Base-by-base conservation (phyloP, 768 basidiomycete genomes). In the Lanmaoa pseudosensibilis region DNA sequence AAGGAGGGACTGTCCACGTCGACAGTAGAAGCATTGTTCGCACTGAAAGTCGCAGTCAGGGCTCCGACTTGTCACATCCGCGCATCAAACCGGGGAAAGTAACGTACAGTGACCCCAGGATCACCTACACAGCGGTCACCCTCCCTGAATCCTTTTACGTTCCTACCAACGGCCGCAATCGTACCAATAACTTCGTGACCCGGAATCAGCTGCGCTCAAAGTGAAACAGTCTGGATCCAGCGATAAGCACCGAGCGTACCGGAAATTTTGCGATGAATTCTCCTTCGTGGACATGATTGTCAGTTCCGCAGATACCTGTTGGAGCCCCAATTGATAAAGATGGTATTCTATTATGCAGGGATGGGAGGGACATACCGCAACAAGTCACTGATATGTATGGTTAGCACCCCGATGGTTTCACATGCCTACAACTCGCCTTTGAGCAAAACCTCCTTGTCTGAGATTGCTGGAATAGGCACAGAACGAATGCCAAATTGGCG, bases 71-170 rank as follows among this genome's bases (percentile, higher is more conserved):
- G 19, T 18, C 4, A 16, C 45, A n/a, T n/a, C n/a, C 21, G 38
- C 37, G 5, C 19, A 27, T 23, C 25, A 50, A 37, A 46, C 32
- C 11, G 33, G 30, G 18, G 43, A 37, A 65, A 52, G 59, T 55
- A 45, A 70, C 84, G 63, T 58, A 87, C 87, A 34, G 84, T 83
- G 54, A 81, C 76, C 46, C 84, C 82, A 49, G 88, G 86, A 70
- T 95, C 92, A 27, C 87, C 90, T 18, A 90, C 91, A 63, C 86
- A 85, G 50, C 89, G 85, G 65, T 94, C 92, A 30, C 92, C 92
- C 27, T 82, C 72, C 2, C 74, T 68, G 67, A 92, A 90, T 4
- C 81, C 87, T 62, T 80, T 81, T 32, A 92, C 90, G 60, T 88
- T 81, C 75, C 86, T 87, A 30, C 91, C 92, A 63, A 90, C 75